phyloP scores from a whole-genome alignment of 371 early-diverging fungal species.

The Mortierella sp. region DNA sequence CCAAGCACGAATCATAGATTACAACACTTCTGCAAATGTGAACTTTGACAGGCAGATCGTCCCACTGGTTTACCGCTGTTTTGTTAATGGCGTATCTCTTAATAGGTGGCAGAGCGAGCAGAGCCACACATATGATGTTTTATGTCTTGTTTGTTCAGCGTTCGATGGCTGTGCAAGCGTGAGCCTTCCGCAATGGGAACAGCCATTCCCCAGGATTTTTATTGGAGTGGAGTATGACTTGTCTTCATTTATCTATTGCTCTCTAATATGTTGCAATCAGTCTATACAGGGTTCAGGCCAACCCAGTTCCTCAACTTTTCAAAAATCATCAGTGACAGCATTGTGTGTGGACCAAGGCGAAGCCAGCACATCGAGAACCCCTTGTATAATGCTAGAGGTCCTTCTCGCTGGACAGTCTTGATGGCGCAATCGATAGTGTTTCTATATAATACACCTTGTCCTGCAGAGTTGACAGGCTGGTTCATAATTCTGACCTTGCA shows the following conservation, averaged over 20 bases:
- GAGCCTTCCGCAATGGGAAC: no score
- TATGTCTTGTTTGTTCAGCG: no score
- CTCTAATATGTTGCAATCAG: background rate
- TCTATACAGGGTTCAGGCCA: constrained; percentile 55
- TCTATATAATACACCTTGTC: constrained; percentile 34
- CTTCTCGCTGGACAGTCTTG: constrained; percentile 54
- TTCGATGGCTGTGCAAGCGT: no score
- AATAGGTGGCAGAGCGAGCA: no score
- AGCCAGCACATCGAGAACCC: constrained; percentile 61
- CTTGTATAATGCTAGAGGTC: constrained; percentile 58
- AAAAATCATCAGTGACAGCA: constrained; percentile 60
- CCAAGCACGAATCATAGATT: no score
- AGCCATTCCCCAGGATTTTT: no score
- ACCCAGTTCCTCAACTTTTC: constrained; percentile 56
- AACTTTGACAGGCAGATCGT: no score
- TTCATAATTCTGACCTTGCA: constrained; percentile 68
- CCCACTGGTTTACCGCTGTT: no score
- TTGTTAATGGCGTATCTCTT: no score
- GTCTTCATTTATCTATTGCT: background rate
- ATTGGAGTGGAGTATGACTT: no score
- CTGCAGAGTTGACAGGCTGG: constrained; percentile 49
- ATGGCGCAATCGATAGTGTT: constrained; percentile 54
- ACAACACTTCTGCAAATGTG: no score
- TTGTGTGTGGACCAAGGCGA: constrained; percentile 61
- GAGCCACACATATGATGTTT: no score